Percentiles rank a stretch among this genome's conserved stretches.
These are phyloP conservation scores for Abelmoschus esculentus DNA, from an alignment of 345 rosid genomes.

Conservation along the genomic window DNA sequence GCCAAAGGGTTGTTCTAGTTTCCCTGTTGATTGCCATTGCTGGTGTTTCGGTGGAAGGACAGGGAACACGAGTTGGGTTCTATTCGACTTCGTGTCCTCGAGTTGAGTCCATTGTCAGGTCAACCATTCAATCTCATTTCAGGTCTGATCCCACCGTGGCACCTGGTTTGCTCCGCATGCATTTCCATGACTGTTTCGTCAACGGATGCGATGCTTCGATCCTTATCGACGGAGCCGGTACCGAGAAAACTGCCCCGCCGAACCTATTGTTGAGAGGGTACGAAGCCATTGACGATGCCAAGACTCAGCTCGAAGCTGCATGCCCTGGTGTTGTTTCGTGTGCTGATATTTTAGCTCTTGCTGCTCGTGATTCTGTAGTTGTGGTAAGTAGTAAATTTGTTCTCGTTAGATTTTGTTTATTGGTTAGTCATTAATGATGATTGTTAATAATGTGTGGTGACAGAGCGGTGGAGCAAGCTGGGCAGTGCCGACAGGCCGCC, in stretches of 20 bases:
- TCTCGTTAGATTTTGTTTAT: no score
- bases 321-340: conserved; percentile 50
- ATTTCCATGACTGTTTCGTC: conserved; percentile 52
- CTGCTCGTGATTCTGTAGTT: conserved; percentile 46
- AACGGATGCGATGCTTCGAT: conserved; percentile 44
- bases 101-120: conserved; percentile 35
- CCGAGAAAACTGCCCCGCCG: conserved; percentile 42
- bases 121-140: conserved; percentile 27
- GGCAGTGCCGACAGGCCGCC: conserved; percentile 31
- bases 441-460: background rate
- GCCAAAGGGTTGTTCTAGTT: background rate
- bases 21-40: conserved; percentile 12
- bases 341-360: conserved; percentile 49
- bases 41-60: conserved; percentile 11
- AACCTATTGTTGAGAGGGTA: conserved; percentile 38
- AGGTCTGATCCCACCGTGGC: conserved; percentile 29
- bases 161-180: conserved; percentile 46
- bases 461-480: conserved; percentile 32
- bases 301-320: conserved; percentile 34
- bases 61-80: conserved; percentile 29
- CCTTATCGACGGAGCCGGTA: conserved; percentile 33
- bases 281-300: conserved; percentile 43
- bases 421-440: background rate
- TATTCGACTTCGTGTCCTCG: conserved; percentile 33
- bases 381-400: conserved; percentile 20